phyloP scores from a whole-genome alignment of 768 basidiomycete genomes.

The Tricholoma hemisulphureum region DNA sequence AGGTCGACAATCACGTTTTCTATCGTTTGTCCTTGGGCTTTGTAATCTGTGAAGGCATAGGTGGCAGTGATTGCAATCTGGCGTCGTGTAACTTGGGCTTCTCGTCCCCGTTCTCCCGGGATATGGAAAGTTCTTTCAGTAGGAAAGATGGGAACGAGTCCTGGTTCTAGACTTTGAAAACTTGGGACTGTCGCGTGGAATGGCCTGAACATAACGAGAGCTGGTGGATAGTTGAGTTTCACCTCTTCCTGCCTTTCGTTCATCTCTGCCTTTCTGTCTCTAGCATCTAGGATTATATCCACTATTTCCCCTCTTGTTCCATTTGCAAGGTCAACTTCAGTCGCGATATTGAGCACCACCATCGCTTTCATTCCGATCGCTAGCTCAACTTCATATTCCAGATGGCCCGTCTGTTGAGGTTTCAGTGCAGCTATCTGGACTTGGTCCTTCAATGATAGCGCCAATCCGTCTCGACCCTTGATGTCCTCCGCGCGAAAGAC shows the following conservation, averaged over 20 bases:
- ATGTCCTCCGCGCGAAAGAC: constrained; percentile 27
- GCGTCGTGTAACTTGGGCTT: constrained; percentile 13
- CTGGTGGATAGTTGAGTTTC: constrained; percentile 30
- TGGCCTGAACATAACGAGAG: constrained; percentile 31
- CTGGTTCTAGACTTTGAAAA: constrained; percentile 25
- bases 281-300: constrained; percentile 30
- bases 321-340: constrained; percentile 40
- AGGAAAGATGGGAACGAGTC: constrained; percentile 26
- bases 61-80: constrained; percentile 33
- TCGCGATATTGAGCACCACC: constrained; percentile 34
- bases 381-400: constrained; percentile 24
- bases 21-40: constrained; percentile 40
- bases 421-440: constrained; percentile 4
- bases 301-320: constrained; percentile 34
- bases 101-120: background rate
- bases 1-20: constrained; percentile 36
- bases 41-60: constrained; percentile 44
- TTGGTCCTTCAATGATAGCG: constrained; percentile 1
- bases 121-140: constrained; percentile 2
- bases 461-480: background rate
- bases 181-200: constrained; percentile 6
- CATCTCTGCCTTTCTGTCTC: constrained; percentile 30
- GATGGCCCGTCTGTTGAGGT: constrained; percentile 13
- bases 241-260: constrained; percentile 33
- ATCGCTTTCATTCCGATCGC: constrained; percentile 39